Evolutionary conservation across 83 land plant species (phyloP), one percentile per base, ranked within the genome.

Genomic region (Thuja plicata): DNA sequence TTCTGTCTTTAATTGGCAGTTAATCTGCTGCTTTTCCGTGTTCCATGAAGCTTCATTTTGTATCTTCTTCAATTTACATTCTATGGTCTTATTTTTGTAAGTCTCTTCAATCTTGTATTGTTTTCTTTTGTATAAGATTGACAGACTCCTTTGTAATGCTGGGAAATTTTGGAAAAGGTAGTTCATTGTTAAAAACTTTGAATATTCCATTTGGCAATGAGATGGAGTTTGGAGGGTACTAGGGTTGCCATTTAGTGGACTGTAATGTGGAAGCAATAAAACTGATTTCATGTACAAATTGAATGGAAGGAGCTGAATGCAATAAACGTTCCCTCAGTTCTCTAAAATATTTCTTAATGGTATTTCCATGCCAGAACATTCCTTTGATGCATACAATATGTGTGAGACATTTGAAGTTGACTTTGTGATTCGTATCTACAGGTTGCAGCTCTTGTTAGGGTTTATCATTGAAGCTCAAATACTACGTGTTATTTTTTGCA

Each of bases 1-100:
- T n/a, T 83, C 34, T n/a, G 15, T 46, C 55, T 83, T 48, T 50
- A 35, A 46, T 83, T 83, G 57, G 85, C 85, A 83, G 57, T 24
- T 83, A 24, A 46, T 82, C 34, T 30, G 32, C 84, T 81, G 38
- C 45, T 81, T 30, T 83, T 30, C 57, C 35, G 48, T 45, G 46
- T 48, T 81, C 48, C 46, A 81, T 17, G 37, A 83, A 82, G 85
- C 50, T 83, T n/a, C 32, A 12, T 83, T 83, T 48, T 46, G 55
- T 40, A 83, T 3, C 54, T 46, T n/a, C 85, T 19, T 80, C 12
- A 41, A 83, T n/a, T 46, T 41, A 27, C 35, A 45, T 46, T 45
- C 52, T 45, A n/a, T 45, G 3, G 6, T 27, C 8, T 43, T 43
- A 45, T 82, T 46, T 82, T 82, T n/a, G 46, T 15, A 45, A 3